Base-by-base conservation (phyloP, 352 stramenopile genomes). In the Phytophthora nicotianae region DNA sequence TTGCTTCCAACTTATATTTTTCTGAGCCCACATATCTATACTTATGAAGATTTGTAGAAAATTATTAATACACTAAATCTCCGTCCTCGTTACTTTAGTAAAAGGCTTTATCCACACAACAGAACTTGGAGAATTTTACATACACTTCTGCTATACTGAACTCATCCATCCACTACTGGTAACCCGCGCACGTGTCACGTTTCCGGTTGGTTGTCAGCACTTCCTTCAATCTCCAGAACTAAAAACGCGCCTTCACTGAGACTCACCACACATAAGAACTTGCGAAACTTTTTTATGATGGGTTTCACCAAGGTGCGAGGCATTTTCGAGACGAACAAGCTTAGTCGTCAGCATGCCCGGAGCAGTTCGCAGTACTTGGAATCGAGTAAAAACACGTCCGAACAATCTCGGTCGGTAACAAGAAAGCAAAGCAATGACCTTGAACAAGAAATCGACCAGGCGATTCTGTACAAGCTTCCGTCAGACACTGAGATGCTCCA, bases 401-500 rank as follows among this genome's bases (percentile, higher is more conserved):
- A 46, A 32, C 60, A 14, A 9, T 21, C 11, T 16, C 35, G 8
- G 16, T 48, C 59, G 10, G 42, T 49, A 35, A 49, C 49, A 5
- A 65, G 48, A 3, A 19, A 55, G 7, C 10, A 29, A 10, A 56
- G 50, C 10, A 41, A 50, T 19, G 27, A 62, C 11, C 10, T 52
- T 4, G 50, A 67, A 5, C 17, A n/a, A 16, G 50, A 43, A 46
- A 6, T 21, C 4, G 40, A 46, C 17, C 17, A 24, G 7, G 17
- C n/a, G 19, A 27, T 10, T 2, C 40, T 45, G n/a, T 62, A 62
- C 35, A 61, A 62, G 14, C 35, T 20, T 21, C 59, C 59, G 9
- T 52, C 59, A 2, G 51, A 62, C 19, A 17, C 20, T 1, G 29
- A 62, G 9, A 67, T 67, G 59, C 43, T 67, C 6, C 11, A 52